Percentiles rank a stretch among this genome's conserved stretches.
Evolutionary conservation across 164 flowering plant species (phyloP).

Genomic region (Macadamia integrifolia): DNA sequence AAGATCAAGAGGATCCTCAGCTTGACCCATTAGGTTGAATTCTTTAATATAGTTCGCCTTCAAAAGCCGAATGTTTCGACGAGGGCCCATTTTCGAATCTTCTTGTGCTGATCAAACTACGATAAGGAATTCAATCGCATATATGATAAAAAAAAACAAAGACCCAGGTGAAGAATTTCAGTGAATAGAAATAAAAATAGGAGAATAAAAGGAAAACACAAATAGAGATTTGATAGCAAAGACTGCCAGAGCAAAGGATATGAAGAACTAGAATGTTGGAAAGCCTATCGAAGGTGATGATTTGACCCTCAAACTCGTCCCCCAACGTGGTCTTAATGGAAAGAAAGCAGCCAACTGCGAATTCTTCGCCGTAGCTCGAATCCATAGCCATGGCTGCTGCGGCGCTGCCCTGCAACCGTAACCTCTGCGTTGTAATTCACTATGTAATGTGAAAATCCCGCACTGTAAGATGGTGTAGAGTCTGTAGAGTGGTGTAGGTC

Average conservation of each 20-base stretch:
- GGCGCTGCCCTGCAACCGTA: not conserved
- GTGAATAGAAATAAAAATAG: not conserved
- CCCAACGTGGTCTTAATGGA: slow-evolving; percentile 74
- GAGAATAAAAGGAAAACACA: not conserved
- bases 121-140: slow-evolving; percentile 30
- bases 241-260: slow-evolving; percentile 45
- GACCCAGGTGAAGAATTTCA: not conserved
- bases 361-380: slow-evolving; percentile 40
- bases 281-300: slow-evolving; percentile 68
- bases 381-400: slow-evolving; percentile 5
- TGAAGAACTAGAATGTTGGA: slow-evolving; percentile 90
- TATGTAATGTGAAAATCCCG: too few relatives aligned
- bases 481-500: too few relatives aligned
- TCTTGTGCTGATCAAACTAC: slow-evolving; percentile 47
- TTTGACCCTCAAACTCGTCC: slow-evolving; percentile 74
- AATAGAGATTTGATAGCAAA: not conserved
- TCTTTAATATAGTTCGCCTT: slow-evolving; percentile 83
- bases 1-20: slow-evolving; percentile 75
- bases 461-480: too few relatives aligned
- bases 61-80: slow-evolving; percentile 56
- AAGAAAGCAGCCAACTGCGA: slow-evolving; percentile 70
- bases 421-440: too few relatives aligned
- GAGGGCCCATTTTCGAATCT: slow-evolving; percentile 49
- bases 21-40: slow-evolving; percentile 54
- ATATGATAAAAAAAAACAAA: not conserved